Evolutionary conservation across 140 eudicot genomes (phyloP).

Genomic region (Stevia rebaudiana): DNA sequence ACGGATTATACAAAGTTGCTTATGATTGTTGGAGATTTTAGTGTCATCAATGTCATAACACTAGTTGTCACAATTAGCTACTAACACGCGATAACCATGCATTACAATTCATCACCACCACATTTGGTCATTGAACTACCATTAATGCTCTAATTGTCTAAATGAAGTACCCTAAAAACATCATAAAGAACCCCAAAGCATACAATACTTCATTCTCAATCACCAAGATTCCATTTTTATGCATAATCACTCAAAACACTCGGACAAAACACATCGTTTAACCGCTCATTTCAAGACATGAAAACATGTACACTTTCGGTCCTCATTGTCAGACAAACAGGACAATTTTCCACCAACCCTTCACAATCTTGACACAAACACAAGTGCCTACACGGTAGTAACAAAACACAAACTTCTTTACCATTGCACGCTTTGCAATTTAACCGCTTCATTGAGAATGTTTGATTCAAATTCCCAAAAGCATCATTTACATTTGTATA

Average conservation of each 20-base stretch:
- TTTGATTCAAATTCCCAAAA: conserved; percentile 3
- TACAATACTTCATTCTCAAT: background rate
- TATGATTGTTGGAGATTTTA: too few relatives aligned
- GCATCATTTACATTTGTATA: conserved; percentile 24
- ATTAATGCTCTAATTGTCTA: too few relatives aligned
- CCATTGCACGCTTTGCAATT: conserved; percentile 47
- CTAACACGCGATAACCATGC: too few relatives aligned
- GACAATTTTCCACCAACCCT: conserved; percentile 41
- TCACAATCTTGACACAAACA: conserved; percentile 67
- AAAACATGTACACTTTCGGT: conserved; percentile 57
- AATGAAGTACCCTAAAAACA: too few relatives aligned
- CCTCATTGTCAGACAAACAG: conserved; percentile 49
- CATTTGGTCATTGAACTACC: too few relatives aligned
- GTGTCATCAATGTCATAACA: too few relatives aligned
- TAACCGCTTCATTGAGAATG: background rate
- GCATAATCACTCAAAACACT: conserved; percentile 23
- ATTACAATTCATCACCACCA: too few relatives aligned
- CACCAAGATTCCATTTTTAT: conserved; percentile 10
- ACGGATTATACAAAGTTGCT: too few relatives aligned
- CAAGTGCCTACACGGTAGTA: conserved; percentile 71
- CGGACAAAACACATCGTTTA: background rate
- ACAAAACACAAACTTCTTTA: conserved; percentile 49
- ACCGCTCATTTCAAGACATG: conserved; percentile 35
- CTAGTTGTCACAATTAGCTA: too few relatives aligned
- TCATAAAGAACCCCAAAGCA: conserved; percentile 11